These are phyloP conservation scores for Lodderomyces margitis DNA, from an alignment of 1,139 yeast genomes.

Conservation along the genomic window DNA sequence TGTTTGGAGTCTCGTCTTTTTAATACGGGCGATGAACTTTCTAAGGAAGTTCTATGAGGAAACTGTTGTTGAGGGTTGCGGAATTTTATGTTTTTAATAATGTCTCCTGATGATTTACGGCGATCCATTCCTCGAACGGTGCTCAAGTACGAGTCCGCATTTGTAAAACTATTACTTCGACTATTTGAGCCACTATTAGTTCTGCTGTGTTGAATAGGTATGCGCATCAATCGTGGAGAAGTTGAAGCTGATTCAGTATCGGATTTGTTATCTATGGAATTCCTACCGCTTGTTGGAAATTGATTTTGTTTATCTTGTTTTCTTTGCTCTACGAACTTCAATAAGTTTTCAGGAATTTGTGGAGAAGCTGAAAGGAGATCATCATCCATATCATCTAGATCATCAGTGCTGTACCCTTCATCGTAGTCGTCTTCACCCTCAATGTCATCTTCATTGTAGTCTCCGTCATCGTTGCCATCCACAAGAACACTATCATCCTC, in stretches of 20 bases:
- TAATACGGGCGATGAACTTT: slow-evolving; percentile 10
- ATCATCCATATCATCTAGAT: slow-evolving; percentile 37
- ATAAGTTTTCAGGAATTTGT: slow-evolving; percentile 60
- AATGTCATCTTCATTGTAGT: slow-evolving; percentile 11
- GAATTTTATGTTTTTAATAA: slow-evolving; percentile 26
- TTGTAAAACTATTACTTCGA: slow-evolving; percentile 26
- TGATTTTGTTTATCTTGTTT: slow-evolving; percentile 28
- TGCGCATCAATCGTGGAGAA: slow-evolving; percentile 24
- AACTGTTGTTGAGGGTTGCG: slow-evolving; percentile 14
- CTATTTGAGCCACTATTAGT: slow-evolving; percentile 14
- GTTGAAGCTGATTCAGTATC: neutral
- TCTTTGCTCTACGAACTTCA: slow-evolving; percentile 54
- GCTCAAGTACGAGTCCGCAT: slow-evolving; percentile 21
- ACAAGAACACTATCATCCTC: slow-evolving; percentile 6
- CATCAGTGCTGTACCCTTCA: slow-evolving; percentile 36
- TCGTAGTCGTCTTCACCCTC: slow-evolving; percentile 20
- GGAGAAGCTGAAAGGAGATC: slow-evolving; percentile 61
- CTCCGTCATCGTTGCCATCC: slow-evolving; percentile 17
- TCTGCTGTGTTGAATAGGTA: neutral
- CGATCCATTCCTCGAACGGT: slow-evolving; percentile 26
- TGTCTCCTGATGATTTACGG: slow-evolving; percentile 37
- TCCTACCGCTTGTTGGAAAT: slow-evolving; percentile 1
- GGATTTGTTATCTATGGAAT: slow-evolving; percentile 3
- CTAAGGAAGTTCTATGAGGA: slow-evolving; percentile 6
- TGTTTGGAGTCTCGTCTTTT: slow-evolving; percentile 8